Evolutionary conservation across 148 eudicot species (phyloP).

Genomic region (Pouteria glomerata): DNA sequence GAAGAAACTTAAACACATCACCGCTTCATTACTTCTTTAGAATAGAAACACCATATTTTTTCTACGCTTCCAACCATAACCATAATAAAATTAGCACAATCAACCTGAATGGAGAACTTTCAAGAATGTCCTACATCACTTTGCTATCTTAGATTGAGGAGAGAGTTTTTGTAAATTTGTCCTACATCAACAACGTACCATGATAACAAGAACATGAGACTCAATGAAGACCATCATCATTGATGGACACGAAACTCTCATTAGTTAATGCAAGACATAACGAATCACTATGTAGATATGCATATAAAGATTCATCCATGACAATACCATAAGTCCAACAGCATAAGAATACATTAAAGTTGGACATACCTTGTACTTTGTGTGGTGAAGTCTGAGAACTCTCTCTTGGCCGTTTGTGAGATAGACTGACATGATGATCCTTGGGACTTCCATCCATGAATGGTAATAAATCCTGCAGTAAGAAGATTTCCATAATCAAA

Average conservation of each 20-base stretch:
- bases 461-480: constrained; percentile 65
- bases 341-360: background rate
- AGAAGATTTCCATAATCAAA: background rate
- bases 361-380: constrained; percentile 40
- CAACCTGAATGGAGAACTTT: background rate
- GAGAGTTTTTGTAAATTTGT: background rate
- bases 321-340: background rate
- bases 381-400: constrained; percentile 40
- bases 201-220: background rate
- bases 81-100: background rate
- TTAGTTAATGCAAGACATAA: background rate
- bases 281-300: background rate
- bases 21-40: background rate
- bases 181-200: background rate
- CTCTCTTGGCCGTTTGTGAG: constrained; percentile 86
- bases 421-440: constrained; percentile 49
- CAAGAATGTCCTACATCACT: background rate
- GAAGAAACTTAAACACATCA: background rate
- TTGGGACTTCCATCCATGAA: constrained; percentile 84
- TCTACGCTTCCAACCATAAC: background rate
- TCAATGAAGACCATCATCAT: background rate
- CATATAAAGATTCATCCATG: background rate
- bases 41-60: too few relatives aligned
- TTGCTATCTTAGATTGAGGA: background rate
- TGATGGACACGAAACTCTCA: background rate